Evolutionary conservation across 495 filamentous ascomycete species (phyloP).

Genomic region (Neurospora sp.): DNA sequence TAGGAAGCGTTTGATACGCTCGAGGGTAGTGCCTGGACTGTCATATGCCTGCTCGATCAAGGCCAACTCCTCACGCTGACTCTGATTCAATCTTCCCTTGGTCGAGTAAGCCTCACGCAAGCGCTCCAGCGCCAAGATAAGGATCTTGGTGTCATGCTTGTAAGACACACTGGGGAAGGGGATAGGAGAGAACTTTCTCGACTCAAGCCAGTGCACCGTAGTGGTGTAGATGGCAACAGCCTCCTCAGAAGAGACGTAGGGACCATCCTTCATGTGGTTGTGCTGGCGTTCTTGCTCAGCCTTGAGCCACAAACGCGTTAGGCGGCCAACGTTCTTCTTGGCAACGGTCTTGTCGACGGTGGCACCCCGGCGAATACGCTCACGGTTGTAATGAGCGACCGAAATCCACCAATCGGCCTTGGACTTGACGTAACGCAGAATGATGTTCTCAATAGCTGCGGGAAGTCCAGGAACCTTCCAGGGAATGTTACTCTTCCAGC

Average conservation of each 20-base stretch:
- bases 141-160: conserved; percentile 98
- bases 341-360: conserved; percentile 99
- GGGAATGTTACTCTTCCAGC: conserved; percentile 99
- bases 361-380: conserved; percentile 88
- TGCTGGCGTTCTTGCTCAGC: conserved; percentile 97
- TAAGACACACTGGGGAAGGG: conserved; percentile 99
- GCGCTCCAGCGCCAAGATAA: conserved; percentile 92
- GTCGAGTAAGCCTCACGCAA: conserved; percentile 95
- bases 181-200: conserved; percentile 95
- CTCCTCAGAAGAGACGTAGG: conserved; percentile 97
- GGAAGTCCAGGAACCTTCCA: conserved; percentile 98
- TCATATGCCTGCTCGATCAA: conserved; percentile 99
- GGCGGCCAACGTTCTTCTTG: conserved; percentile 95
- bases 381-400: conserved; percentile 96
- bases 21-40: conserved; percentile 90
- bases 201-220: conserved; percentile 98
- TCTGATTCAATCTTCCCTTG: conserved; percentile 94
- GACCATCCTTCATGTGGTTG: conserved; percentile 99
- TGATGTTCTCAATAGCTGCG: conserved; percentile 96
- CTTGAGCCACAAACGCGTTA: conserved; percentile 96
- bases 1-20: conserved; percentile 95
- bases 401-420: conserved; percentile 99
- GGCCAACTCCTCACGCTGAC: conserved; percentile 92
- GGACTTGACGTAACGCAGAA: conserved; percentile 94
- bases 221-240: conserved; percentile 98